Evolutionary conservation across 257 asterid genomes (phyloP).

Genomic region (Solanum paucissectum): DNA sequence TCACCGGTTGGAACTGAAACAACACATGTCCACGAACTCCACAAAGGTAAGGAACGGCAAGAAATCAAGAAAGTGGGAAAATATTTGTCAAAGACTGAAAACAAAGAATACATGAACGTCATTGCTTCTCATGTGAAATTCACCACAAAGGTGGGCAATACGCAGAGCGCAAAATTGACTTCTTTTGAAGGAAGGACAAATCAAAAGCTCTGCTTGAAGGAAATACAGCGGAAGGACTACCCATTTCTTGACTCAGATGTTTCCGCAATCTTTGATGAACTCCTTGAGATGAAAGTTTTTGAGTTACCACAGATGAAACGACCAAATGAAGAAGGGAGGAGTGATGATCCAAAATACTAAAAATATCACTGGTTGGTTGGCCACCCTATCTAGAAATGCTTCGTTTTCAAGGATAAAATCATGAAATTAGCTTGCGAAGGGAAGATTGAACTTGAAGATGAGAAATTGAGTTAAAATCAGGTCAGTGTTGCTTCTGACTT

Average conservation of each 20-base stretch:
- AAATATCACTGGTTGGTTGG: background rate
- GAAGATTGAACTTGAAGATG: background rate
- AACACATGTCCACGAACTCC: background rate
- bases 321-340: background rate
- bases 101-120: no score
- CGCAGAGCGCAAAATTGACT: background rate
- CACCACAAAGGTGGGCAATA: no score
- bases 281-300: background rate
- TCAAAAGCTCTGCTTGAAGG: background rate
- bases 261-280: background rate
- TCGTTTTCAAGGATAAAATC: background rate
- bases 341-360: background rate
- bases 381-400: background rate
- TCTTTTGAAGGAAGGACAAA: background rate
- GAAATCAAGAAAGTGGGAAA: background rate
- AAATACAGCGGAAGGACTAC: background rate
- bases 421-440: no score
- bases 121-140: no score
- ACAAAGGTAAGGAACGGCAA: background rate
- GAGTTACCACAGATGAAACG: background rate
- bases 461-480: background rate
- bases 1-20: accelerated
- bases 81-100: no score
- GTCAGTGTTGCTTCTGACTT: background rate
- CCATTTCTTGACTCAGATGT: background rate